Evolutionary conservation across 345 rosid genomes (phyloP).

Genomic region (Aethionema arabicum): DNA sequence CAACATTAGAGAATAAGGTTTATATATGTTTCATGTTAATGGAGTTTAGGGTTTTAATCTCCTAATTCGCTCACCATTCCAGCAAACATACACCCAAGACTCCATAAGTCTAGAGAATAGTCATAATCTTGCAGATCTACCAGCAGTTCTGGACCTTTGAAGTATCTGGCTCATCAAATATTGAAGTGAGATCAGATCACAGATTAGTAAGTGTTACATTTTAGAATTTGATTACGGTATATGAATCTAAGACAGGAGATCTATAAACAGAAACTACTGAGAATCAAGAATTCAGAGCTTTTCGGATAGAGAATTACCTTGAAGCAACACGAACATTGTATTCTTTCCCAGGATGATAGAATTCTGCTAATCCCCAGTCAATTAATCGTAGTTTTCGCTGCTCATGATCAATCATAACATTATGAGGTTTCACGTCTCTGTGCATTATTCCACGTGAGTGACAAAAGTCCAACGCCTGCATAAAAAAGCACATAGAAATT

Average conservation of each 20-base stretch:
- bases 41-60: no score
- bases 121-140: constrained; percentile 39
- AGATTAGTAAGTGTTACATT: no score
- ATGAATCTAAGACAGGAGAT: neutral
- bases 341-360: constrained; percentile 84
- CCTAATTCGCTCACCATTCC: constrained; percentile 53
- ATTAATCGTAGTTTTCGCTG: constrained; percentile 80
- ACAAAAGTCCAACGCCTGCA: constrained; percentile 79
- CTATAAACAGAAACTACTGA: neutral
- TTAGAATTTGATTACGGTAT: no score
- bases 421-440: constrained; percentile 36
- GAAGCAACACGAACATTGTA: constrained; percentile 88
- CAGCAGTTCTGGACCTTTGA: constrained; percentile 24
- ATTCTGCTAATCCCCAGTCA: constrained; percentile 28
- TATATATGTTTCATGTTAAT: neutral
- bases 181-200: no score
- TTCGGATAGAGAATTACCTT: constrained; percentile 41
- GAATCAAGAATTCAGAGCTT: neutral
- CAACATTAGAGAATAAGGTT: neutral
- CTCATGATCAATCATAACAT: constrained; percentile 89
- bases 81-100: constrained; percentile 92
- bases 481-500: neutral
- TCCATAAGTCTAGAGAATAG: constrained; percentile 84
- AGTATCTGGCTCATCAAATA: constrained; percentile 47
- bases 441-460: constrained; percentile 94